These are phyloP conservation scores for Claviceps pazoutovae DNA, from an alignment of 2,329 filamentous ascomycete genomes.

Conservation along the genomic window DNA sequence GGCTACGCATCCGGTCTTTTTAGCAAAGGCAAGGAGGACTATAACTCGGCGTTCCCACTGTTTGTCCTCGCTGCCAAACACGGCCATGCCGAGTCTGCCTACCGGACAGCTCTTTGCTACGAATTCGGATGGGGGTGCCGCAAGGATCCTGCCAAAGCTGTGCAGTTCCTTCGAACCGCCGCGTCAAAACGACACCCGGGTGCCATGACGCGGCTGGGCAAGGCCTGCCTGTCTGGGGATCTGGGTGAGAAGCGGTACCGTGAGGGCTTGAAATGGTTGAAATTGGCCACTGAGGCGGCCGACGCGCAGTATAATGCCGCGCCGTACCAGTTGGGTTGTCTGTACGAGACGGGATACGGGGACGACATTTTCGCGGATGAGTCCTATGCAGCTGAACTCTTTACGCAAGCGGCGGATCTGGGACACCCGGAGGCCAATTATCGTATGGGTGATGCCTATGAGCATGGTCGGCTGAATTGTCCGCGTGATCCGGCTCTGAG, in stretches of 20 bases:
- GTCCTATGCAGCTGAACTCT: conserved; percentile 80
- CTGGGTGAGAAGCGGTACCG: conserved; percentile 76
- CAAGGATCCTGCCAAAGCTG: conserved; percentile 78
- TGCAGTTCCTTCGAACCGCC: conserved; percentile 81
- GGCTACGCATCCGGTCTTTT: conserved; percentile 91
- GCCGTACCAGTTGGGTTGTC: conserved; percentile 74
- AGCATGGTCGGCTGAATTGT: conserved; percentile 77
- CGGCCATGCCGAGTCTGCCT: conserved; percentile 90
- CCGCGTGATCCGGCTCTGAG: conserved; percentile 84
- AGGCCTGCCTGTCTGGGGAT: conserved; percentile 80
- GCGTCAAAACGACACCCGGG: conserved; percentile 92
- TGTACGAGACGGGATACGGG: conserved; percentile 89
- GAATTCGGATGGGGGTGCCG: conserved; percentile 96
- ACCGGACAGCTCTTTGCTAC: conserved; percentile 86
- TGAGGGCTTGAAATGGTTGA: conserved; percentile 93
- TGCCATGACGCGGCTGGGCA: conserved; percentile 81
- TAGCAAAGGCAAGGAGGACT: conserved; percentile 85
- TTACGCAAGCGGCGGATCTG: conserved; percentile 85
- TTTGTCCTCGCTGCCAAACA: conserved; percentile 93
- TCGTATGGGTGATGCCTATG: conserved; percentile 90
- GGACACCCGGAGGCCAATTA: conserved; percentile 78
- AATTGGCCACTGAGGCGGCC: conserved; percentile 78
- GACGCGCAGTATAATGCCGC: conserved; percentile 86
- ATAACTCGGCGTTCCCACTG: conserved; percentile 80
- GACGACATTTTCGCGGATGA: conserved; percentile 89